Conservation (phyloP, 2,329 filamentous ascomycete species). For the Nemania serpens region DNA sequence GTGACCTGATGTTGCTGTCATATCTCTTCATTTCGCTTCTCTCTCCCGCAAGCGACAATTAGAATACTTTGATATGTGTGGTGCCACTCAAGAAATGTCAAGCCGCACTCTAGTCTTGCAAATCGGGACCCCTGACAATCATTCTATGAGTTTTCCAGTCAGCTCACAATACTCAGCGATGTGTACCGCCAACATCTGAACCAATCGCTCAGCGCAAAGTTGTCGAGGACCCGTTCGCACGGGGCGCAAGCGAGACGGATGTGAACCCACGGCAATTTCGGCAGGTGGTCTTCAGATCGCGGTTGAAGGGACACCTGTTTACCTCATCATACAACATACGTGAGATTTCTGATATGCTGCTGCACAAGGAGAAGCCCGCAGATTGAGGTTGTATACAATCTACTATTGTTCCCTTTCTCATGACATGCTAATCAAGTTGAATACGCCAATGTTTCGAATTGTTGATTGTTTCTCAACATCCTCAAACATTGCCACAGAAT, state of each 20-base stretch:
- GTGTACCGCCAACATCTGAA: background rate
- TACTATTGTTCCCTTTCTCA: background rate
- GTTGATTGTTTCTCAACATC: background rate
- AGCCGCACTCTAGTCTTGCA: conserved; percentile 13
- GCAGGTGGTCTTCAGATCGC: conserved; percentile 4
- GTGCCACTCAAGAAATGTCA: conserved; percentile 13
- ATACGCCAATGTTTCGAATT: background rate
- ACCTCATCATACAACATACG: background rate
- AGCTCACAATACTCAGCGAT: background rate
- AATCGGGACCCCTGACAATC: conserved; percentile 10
- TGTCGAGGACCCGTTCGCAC: background rate
- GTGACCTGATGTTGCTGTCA: conserved; percentile 25
- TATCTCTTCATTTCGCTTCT: conserved; percentile 15
- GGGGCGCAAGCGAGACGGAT: background rate
- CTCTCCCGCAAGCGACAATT: conserved; percentile 11
- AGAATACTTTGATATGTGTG: conserved; percentile 5
- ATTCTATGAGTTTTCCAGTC: background rate
- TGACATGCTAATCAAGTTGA: background rate
- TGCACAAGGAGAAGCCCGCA: background rate
- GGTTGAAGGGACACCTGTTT: background rate
- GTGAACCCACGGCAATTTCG: conserved; percentile 10
- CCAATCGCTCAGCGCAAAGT: conserved; percentile 1
- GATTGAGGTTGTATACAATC: background rate
- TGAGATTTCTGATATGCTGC: background rate
- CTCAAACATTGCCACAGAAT: background rate